These are phyloP conservation scores for Cyberlindnera samutprakarnensis DNA, from an alignment of 805 yeast genomes.

Conservation along the genomic window DNA sequence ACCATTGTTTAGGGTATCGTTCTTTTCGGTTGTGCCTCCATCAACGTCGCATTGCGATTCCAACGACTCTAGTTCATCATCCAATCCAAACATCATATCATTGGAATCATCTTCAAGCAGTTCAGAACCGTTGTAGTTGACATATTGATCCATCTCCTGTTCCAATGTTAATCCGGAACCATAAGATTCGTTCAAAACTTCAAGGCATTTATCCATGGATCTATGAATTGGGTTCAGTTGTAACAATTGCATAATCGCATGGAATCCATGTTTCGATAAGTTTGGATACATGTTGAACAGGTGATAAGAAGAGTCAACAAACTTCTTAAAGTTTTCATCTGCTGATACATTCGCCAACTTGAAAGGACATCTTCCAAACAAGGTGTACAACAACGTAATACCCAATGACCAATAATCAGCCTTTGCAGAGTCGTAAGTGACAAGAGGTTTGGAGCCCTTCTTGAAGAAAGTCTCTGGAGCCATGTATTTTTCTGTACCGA, in stretches of 20 bases:
- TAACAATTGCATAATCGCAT: conserved; percentile 59
- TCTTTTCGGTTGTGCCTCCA: no score
- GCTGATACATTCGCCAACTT: conserved; percentile 60
- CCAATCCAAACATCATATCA: conserved; percentile 3
- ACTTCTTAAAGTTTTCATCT: conserved; percentile 63
- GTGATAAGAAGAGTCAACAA: conserved; percentile 59
- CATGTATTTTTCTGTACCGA: conserved; percentile 87
- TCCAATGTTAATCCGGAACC: conserved; percentile 50
- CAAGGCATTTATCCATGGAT: conserved; percentile 43
- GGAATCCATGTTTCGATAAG: conserved; percentile 64
- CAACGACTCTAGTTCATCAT: conserved; percentile 5
- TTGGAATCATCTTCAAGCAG: conserved; percentile 1
- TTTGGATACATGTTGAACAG: conserved; percentile 71
- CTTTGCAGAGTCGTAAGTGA: conserved; percentile 57
- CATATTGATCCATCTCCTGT: conserved; percentile 38
- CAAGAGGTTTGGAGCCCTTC: conserved; percentile 7
- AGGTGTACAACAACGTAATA: conserved; percentile 65
- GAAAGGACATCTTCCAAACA: conserved; percentile 84
- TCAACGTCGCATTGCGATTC: no score
- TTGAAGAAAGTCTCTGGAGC: conserved; percentile 80
- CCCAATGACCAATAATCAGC: conserved; percentile 90
- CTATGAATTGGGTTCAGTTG: conserved; percentile 52
- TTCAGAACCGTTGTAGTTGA: conserved; percentile 8
- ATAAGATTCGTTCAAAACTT: conserved; percentile 29
- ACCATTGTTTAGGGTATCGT: no score